A percentile compares a stretch with the other conserved stretches of the same genome.
Conservation (phyloP, 352 stramenopile species). For the Phytophthora pisi region DNA sequence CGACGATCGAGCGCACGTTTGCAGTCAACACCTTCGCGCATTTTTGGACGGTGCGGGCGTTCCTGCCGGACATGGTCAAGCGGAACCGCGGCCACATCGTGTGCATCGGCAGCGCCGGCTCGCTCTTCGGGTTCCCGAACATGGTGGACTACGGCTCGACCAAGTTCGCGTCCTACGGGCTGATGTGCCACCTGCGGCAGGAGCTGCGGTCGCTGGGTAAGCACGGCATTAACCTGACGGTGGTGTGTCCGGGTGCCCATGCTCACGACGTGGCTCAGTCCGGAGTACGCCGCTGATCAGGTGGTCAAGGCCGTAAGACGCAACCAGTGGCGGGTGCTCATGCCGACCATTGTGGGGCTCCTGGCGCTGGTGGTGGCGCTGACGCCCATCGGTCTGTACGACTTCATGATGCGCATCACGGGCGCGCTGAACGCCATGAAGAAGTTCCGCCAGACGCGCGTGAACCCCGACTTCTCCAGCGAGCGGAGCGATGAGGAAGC, state of each 20-base stretch:
- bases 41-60: slow-evolving; percentile 45
- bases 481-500: neutral
- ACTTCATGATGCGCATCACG: slow-evolving; percentile 25
- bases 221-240: slow-evolving; percentile 38
- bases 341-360: slow-evolving; percentile 22
- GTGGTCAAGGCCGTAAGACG: slow-evolving; percentile 42
- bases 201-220: slow-evolving; percentile 41
- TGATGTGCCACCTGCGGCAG: slow-evolving; percentile 40
- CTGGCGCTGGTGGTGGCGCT: slow-evolving; percentile 30
- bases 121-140: slow-evolving; percentile 32
- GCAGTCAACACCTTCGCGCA: slow-evolving; percentile 41
- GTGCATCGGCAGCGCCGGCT: slow-evolving; percentile 37
- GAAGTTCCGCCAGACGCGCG: slow-evolving; percentile 39
- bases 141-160: slow-evolving; percentile 49
- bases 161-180: slow-evolving; percentile 38
- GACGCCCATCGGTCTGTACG: slow-evolving; percentile 23
- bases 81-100: slow-evolving; percentile 40
- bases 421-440: slow-evolving; percentile 31
- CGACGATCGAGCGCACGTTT: slow-evolving; percentile 40
- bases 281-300: slow-evolving; percentile 36
- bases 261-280: slow-evolving; percentile 40
- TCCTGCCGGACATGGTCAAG: slow-evolving; percentile 39
- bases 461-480: slow-evolving; percentile 11
- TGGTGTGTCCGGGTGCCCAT: slow-evolving; percentile 43
- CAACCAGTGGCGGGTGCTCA: slow-evolving; percentile 41